Evolutionary conservation across 2,329 filamentous ascomycete species (phyloP).

Genomic region (Stagonosporopsis tanaceti): DNA sequence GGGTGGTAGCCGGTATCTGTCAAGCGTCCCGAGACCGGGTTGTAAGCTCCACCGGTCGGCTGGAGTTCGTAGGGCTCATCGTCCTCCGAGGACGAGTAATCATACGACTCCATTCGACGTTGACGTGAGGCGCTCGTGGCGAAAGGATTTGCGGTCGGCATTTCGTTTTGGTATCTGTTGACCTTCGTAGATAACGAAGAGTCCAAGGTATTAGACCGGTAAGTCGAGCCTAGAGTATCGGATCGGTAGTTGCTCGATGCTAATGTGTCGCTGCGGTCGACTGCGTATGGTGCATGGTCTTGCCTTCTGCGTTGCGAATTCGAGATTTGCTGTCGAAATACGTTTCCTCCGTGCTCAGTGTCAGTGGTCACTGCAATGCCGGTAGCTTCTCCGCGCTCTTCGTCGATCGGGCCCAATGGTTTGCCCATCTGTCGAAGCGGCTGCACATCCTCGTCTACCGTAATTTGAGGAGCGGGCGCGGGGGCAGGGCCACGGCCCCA

Average conservation of each 20-base stretch:
- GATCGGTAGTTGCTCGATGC: constrained; percentile 40
- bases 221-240: constrained; percentile 31
- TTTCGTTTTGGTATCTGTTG: constrained; percentile 42
- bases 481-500: constrained; percentile 61
- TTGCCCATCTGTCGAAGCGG: constrained; percentile 39
- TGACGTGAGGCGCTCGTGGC: constrained; percentile 32
- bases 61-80: constrained; percentile 50
- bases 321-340: constrained; percentile 51
- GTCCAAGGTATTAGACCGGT: constrained; percentile 21
- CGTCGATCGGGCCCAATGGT: constrained; percentile 41
- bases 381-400: constrained; percentile 44
- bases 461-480: constrained; percentile 34
- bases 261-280: constrained; percentile 44
- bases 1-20: constrained; percentile 49
- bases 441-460: constrained; percentile 43
- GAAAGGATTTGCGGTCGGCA: constrained; percentile 47
- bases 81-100: constrained; percentile 51
- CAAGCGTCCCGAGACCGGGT: constrained; percentile 43
- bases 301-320: constrained; percentile 48
- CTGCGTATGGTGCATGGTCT: constrained; percentile 33
- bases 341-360: constrained; percentile 39
- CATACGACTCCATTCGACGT: constrained; percentile 45
- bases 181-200: constrained; percentile 43
- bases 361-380: constrained; percentile 33
- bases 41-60: constrained; percentile 38